Base-by-base conservation (phyloP, 2,329 filamentous ascomycete genomes). In the Byssoonygena ceratinophila region DNA sequence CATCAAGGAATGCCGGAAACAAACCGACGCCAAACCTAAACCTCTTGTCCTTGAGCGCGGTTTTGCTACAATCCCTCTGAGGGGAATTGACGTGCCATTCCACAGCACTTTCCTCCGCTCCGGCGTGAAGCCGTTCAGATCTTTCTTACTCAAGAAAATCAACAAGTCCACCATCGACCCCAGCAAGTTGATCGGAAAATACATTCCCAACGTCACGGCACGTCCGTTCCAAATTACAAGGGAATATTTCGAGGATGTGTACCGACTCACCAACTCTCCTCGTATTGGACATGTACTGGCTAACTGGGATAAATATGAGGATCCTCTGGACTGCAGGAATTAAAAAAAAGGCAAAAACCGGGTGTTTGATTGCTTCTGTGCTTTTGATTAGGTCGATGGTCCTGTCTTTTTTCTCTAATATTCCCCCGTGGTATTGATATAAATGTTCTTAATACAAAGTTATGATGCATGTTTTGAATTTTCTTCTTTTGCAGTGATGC, bases 231-330 rank as follows among this genome's bases (percentile, higher is more conserved):
- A 89, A 69, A 77, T 98, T 59, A 94, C 89, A 52, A 94, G 90
- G 79, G 92, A 97, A 75, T 98, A 98, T 75, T 98, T 98, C 72
- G 91, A 98, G 78, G 92, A 97, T 66, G 94, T 98, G 47, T 97
- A 97, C 75, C 82, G 82, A 63, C 74, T 98, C 67, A 98, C 92
- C 51, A 96, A 94, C 74, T 80, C 76, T 18, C 81, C 81, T 41
- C 75, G 72, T 37, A 72, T 76, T 58, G 73, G 71, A 29, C 67
- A 73, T 55, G 71, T 76, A 55, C 69, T 96, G 68, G 87, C 88
- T 60, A 95, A 96, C 75, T 88, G 84, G 84, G 84, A 87, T 46
- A 83, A 81, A 69, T 87, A 85, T 66, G 72, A 76, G 58, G 70
- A 72, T 54, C 40, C 49, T 14, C 20, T 51, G 14, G 49, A 51